Conservation (phyloP, 2,329 filamentous ascomycete genomes). For the Fusarium robinianum region DNA sequence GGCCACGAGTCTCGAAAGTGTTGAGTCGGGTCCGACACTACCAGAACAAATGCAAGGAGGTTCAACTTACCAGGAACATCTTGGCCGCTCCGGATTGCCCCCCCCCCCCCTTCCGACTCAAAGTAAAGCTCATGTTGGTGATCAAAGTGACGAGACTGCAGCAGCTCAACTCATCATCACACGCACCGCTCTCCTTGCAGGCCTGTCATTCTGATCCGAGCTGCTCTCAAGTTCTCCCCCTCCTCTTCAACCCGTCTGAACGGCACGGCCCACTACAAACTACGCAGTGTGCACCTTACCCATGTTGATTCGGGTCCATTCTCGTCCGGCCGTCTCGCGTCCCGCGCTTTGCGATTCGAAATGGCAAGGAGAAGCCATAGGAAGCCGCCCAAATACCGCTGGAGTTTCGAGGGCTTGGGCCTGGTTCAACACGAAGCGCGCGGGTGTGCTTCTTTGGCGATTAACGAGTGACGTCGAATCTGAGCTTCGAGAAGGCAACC, state of each 20-base stretch:
- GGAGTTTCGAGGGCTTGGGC: too few relatives aligned
- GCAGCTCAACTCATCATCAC: background rate
- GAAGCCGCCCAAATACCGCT: too few relatives aligned
- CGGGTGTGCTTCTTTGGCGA: background rate
- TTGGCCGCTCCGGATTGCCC: background rate
- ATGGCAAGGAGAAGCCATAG: too few relatives aligned
- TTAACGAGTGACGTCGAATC: constrained; percentile 7
- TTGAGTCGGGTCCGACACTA: constrained; percentile 1
- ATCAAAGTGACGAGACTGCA: constrained; percentile 1
- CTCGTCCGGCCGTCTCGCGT: too few relatives aligned
- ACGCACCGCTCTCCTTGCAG: constrained; percentile 3
- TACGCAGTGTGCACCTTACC: too few relatives aligned
- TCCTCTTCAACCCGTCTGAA: background rate
- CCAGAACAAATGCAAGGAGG: constrained; percentile 2
- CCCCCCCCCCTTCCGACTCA: background rate
- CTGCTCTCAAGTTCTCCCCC: constrained; percentile 1
- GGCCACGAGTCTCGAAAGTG: too few relatives aligned
- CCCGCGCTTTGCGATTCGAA: too few relatives aligned
- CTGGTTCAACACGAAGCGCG: background rate
- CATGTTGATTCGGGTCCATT: too few relatives aligned
- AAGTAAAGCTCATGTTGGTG: constrained; percentile 10
- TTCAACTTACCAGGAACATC: background rate
- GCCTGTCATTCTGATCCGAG: constrained; percentile 2
- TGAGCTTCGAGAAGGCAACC: constrained; percentile 7
- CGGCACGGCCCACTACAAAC: background rate